phyloP scores from a whole-genome alignment of 179 eudicot genomes.

The Drosera spatulata region DNA sequence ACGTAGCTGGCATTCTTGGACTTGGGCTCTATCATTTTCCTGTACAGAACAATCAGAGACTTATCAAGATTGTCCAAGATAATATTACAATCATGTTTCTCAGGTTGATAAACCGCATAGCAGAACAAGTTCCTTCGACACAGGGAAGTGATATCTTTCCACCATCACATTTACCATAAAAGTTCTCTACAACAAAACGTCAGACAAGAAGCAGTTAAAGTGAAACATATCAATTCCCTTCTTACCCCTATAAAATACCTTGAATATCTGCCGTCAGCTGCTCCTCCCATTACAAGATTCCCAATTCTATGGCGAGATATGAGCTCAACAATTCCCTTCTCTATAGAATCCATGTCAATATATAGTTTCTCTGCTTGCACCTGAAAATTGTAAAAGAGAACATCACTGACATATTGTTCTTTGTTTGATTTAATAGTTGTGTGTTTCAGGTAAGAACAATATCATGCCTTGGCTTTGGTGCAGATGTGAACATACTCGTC shows the following conservation, averaged over 20 bases:
- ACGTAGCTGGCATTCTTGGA: no score
- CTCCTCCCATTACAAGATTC: conserved; percentile 91
- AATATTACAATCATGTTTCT: no score
- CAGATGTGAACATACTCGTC: conserved; percentile 37
- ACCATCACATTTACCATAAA: no score
- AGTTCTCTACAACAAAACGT: no score
- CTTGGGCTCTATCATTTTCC: conserved; percentile 8
- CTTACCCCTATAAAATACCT: conserved; percentile 19
- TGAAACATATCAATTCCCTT: no score
- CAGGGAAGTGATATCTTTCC: no score
- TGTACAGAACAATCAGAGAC: no score
- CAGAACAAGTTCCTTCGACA: no score
- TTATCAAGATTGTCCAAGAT: no score
- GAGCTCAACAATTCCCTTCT: conserved; percentile 71
- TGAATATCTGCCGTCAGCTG: conserved; percentile 52
- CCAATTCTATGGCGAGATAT: conserved; percentile 38
- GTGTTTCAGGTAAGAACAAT: not conserved
- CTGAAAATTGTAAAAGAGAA: conserved; percentile 18
- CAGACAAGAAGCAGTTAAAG: no score
- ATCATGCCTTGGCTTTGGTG: conserved; percentile 52
- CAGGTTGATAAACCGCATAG: no score
- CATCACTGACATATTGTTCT: not conserved
- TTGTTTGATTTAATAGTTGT: no score
- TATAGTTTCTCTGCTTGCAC: conserved; percentile 39
- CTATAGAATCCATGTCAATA: conserved; percentile 49